These are phyloP conservation scores for Talaromyces sp. DNA, from an alignment of 2,329 filamentous ascomycete species.

Conservation along the genomic window DNA sequence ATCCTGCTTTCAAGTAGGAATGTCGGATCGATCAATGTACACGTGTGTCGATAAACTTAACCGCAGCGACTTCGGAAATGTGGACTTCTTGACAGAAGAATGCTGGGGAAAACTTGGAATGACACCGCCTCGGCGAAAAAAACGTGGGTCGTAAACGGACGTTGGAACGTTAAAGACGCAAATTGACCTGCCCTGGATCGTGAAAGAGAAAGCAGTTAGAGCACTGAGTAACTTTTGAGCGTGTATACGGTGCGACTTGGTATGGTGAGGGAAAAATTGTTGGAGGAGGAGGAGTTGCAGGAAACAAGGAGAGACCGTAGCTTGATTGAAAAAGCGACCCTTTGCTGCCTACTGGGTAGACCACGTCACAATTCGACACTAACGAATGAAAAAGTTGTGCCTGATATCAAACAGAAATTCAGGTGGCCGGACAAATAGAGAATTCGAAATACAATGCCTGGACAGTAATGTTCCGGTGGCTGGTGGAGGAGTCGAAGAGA, in stretches of 20 bases:
- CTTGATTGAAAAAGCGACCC: neutral
- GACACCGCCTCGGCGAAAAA: neutral
- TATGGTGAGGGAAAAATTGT: neutral
- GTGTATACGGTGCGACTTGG: neutral
- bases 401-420: slow-evolving; percentile 9
- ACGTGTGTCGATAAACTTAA: slow-evolving; percentile 8
- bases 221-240: neutral
- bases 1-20: neutral
- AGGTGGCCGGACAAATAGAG: slow-evolving; percentile 13
- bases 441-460: slow-evolving; percentile 1
- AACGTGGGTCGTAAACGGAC: neutral
- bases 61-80: neutral
- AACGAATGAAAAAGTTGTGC: neutral
- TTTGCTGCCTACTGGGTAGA: neutral
- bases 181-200: neutral
- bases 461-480: slow-evolving; percentile 25
- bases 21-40: slow-evolving; percentile 1
- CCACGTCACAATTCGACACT: slow-evolving; percentile 1
- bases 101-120: neutral
- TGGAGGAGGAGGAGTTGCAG: slow-evolving; percentile 4
- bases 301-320: slow-evolving; percentile 9
- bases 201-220: neutral
- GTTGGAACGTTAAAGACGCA: neutral
- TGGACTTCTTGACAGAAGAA: neutral
- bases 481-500: slow-evolving; percentile 19